These are phyloP conservation scores for Penicillium pulvis DNA, from an alignment of 495 filamentous ascomycete genomes.

Conservation along the genomic window DNA sequence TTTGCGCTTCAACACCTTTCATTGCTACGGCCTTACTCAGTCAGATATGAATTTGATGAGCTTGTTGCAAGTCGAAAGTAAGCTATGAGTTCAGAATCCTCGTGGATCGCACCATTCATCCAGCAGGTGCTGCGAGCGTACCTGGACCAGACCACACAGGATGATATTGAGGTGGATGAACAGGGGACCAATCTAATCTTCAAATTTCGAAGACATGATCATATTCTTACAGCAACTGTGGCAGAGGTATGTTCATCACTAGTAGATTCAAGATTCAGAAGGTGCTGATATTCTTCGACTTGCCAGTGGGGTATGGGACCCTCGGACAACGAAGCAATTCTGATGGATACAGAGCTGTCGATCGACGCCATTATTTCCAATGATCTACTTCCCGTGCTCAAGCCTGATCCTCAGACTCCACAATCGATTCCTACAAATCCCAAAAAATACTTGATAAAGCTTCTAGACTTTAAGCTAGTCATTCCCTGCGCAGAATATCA, in stretches of 20 bases:
- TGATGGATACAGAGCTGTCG: slow-evolving; percentile 43
- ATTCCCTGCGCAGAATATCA: slow-evolving; percentile 30
- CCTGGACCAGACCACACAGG: slow-evolving; percentile 10
- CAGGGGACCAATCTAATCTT: slow-evolving; percentile 45
- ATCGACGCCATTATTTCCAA: slow-evolving; percentile 40
- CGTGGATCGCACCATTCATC: slow-evolving; percentile 39
- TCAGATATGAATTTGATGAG: neutral
- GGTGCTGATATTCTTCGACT: neutral
- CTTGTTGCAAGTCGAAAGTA: slow-evolving; percentile 3
- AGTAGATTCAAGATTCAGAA: neutral
- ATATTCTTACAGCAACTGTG: slow-evolving; percentile 22
- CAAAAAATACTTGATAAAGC: slow-evolving; percentile 34
- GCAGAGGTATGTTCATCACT: slow-evolving; percentile 24
- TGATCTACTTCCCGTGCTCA: slow-evolving; percentile 25
- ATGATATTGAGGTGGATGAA: slow-evolving; percentile 33
- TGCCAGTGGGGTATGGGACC: slow-evolving; percentile 30
- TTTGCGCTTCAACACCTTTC: neutral
- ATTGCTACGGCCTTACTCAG: neutral
- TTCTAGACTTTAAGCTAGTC: slow-evolving; percentile 44
- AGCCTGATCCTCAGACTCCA: slow-evolving; percentile 10
- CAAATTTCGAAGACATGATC: neutral
- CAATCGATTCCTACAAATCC: slow-evolving; percentile 25
- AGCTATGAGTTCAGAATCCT: slow-evolving; percentile 30
- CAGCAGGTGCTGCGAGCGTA: slow-evolving; percentile 32
- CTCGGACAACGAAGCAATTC: slow-evolving; percentile 16